These are phyloP conservation scores for Alternaria longipes DNA, from an alignment of 2,329 filamentous ascomycete genomes.

Conservation along the genomic window DNA sequence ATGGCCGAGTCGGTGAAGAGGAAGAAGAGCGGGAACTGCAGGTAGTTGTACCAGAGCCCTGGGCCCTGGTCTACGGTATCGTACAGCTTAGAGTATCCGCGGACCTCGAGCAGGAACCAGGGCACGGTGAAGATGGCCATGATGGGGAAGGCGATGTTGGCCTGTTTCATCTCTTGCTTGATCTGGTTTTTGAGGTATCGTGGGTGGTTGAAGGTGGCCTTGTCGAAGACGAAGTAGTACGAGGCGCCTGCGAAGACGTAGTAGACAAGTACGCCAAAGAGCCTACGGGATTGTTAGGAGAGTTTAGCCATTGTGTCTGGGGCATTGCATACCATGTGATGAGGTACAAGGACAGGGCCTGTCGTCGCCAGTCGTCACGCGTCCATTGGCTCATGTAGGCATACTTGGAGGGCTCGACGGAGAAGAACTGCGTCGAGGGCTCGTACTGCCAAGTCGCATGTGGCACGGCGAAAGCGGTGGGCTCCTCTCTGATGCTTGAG, in stretches of 20 bases:
- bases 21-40: slow-evolving; percentile 89
- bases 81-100: slow-evolving; percentile 87
- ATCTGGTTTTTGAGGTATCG: slow-evolving; percentile 97
- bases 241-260: slow-evolving; percentile 84
- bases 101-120: slow-evolving; percentile 83
- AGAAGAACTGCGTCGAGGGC: slow-evolving; percentile 75
- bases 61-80: slow-evolving; percentile 79
- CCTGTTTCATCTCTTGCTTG: slow-evolving; percentile 82
- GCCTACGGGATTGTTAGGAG: slow-evolving; percentile 62
- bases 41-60: slow-evolving; percentile 77
- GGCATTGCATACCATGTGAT: slow-evolving; percentile 76
- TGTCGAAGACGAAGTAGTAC: slow-evolving; percentile 91
- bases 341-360: slow-evolving; percentile 77
- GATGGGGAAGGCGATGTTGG: slow-evolving; percentile 77
- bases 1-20: slow-evolving; percentile 89
- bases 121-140: slow-evolving; percentile 85
- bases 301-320: not conserved
- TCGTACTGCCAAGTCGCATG: slow-evolving; percentile 69
- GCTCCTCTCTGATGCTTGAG: slow-evolving; percentile 56
- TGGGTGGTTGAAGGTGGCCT: slow-evolving; percentile 85
- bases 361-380: slow-evolving; percentile 79
- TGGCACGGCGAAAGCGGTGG: slow-evolving; percentile 37
- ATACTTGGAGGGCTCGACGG: slow-evolving; percentile 73
- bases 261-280: slow-evolving; percentile 86
- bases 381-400: slow-evolving; percentile 82